Base-by-base conservation (phyloP, 2,329 filamentous ascomycete genomes). In the Colletotrichum sp. region DNA sequence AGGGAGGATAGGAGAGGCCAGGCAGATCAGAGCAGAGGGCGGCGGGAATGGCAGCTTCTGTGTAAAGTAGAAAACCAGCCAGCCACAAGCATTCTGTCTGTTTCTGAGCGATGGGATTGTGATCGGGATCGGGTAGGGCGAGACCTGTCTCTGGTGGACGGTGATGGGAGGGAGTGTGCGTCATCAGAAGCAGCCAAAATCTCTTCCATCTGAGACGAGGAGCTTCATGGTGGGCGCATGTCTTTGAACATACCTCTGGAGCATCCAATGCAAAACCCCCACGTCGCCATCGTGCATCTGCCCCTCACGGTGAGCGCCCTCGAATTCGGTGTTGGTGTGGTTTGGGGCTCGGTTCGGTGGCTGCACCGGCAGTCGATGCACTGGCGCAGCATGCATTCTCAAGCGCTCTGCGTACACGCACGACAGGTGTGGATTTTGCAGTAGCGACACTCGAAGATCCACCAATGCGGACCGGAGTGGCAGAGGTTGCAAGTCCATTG, bases 361-460 rank as follows among this genome's bases (percentile, higher is more conserved):
- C 55, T 43, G 64, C 60, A 52, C 52, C 52, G 66, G 58, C 60
- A 43, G 58, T 72, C 32, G 64, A 72, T 61, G 65, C 58, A 68
- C 61, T 70, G 34, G 60, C 55, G 66, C 28, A 60, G 36, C 18
- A 21, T 62, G 67, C 60, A 66, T 43, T 18, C 28, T 78, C 72
- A 88, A 79, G 83, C 84, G 74, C 82, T 86, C 76, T 90, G 86
- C 62, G 88, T 87, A 81, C 92, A 94, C 30, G 87, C 84, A 68
- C 91, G 87, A 82, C 92, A 94, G 34, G 90, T 88, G 83, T 93
- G 92, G 66, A 93, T 84, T 82, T 92, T 92, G 89, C 93, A 94
- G 82, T 93, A 93, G 76, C 88, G 87, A 85, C 93, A 94, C 83
- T 94, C 91, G 78, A 90, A 94, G 80, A 94, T 94, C 83, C 89